Conservation (phyloP, 164 flowering plant genomes). For the Nelumbo lutea region DNA sequence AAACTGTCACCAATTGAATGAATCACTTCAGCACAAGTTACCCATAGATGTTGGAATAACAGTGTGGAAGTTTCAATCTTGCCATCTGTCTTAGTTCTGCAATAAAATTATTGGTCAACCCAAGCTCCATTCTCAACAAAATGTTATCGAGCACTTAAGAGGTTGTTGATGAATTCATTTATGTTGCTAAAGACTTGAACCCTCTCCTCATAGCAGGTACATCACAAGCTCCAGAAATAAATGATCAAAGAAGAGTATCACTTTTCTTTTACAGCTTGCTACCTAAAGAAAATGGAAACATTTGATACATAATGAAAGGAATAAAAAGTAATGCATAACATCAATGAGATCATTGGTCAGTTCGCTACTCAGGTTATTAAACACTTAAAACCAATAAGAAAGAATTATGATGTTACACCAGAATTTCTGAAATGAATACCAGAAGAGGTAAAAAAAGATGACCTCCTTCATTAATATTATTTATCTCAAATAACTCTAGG, state of each 20-base stretch:
- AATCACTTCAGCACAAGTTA: neutral
- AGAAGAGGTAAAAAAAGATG: slow-evolving; percentile 19
- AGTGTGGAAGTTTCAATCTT: neutral
- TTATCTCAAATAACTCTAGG: slow-evolving; percentile 29
- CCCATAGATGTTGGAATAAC: neutral
- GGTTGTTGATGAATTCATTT: neutral
- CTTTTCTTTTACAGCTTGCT: neutral
- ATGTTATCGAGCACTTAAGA: neutral
- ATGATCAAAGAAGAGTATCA: slow-evolving; percentile 3
- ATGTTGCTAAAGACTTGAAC: neutral
- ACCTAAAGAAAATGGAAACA: neutral
- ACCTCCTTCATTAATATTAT: slow-evolving; percentile 26
- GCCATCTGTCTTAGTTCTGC: neutral
- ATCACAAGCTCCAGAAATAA: neutral
- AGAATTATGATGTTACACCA: slow-evolving; percentile 1
- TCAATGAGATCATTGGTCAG: neutral
- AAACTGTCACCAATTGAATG: too few species aligned
- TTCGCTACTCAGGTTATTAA: neutral
- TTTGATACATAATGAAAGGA: slow-evolving; percentile 5
- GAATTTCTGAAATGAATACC: slow-evolving; percentile 8
- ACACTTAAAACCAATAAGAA: neutral
- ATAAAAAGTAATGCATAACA: neutral
- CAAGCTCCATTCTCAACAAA: neutral
- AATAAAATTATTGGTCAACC: neutral
- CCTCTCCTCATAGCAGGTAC: neutral